phyloP scores from a whole-genome alignment of 768 basidiomycete species.

The Mycena belliarum region DNA sequence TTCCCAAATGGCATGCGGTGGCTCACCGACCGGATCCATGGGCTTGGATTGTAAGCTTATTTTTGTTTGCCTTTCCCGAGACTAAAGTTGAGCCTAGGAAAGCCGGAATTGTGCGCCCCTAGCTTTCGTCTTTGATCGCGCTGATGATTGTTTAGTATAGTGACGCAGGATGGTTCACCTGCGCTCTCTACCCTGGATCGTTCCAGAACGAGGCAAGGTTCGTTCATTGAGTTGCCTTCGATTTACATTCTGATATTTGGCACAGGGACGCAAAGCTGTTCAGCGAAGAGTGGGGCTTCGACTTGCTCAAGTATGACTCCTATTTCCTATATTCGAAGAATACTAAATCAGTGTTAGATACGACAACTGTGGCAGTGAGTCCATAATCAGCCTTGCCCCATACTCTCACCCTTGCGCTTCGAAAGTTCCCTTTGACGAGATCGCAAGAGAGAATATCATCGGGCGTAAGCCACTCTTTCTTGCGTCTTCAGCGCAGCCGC shows the following conservation, averaged over 20 bases:
- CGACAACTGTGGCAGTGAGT: constrained; percentile 60
- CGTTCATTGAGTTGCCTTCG: constrained; percentile 6
- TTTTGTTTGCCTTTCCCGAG: neutral
- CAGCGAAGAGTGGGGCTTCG: constrained; percentile 63
- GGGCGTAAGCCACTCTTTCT: constrained; percentile 42
- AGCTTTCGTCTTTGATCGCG: neutral
- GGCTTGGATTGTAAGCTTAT: constrained; percentile 52
- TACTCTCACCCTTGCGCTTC: neutral
- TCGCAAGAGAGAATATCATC: constrained; percentile 55
- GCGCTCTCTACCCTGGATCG: constrained; percentile 64
- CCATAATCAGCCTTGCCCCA: neutral
- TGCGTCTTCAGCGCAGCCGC: neutral
- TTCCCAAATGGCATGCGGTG: constrained; percentile 62
- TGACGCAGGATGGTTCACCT: constrained; percentile 71
- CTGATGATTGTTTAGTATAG: constrained; percentile 47
- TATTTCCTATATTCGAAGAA: neutral
- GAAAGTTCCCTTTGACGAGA: constrained; percentile 55
- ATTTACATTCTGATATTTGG: neutral
- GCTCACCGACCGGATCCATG: constrained; percentile 57
- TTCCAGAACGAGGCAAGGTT: constrained; percentile 62
- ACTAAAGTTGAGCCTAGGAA: constrained; percentile 37
- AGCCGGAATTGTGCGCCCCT: constrained; percentile 53
- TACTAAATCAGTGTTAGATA: constrained; percentile 39
- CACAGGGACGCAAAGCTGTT: constrained; percentile 57
- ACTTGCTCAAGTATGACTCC: constrained; percentile 56